Conservation (phyloP, 2,329 filamentous ascomycete genomes). For the Nemania serpens region DNA sequence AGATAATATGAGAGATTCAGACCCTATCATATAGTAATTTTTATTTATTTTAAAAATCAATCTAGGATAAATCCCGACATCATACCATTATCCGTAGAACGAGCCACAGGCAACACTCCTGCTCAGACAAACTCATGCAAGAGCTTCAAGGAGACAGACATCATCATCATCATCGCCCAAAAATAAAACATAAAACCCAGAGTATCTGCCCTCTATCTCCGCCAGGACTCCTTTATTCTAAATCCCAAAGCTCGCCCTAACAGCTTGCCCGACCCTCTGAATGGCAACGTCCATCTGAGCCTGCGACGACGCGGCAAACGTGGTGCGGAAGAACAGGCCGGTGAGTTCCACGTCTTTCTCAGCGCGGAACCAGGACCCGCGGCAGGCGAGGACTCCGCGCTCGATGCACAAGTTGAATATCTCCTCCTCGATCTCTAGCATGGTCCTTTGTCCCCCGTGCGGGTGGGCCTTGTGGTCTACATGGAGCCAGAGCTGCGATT, state of each 20-base stretch:
- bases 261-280: slow-evolving; percentile 73
- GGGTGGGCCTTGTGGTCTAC: slow-evolving; percentile 72
- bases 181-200: background rate
- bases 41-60: no score
- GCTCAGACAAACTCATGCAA: no score
- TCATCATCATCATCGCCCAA: no score
- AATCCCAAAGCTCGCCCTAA: slow-evolving; percentile 61
- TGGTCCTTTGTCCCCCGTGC: slow-evolving; percentile 51
- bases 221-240: background rate
- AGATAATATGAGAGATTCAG: no score
- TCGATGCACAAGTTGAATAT: slow-evolving; percentile 81
- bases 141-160: no score
- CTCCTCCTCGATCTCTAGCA: slow-evolving; percentile 77
- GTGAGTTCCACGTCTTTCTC: slow-evolving; percentile 62
- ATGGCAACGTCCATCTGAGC: slow-evolving; percentile 75
- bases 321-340: slow-evolving; percentile 85
- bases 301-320: slow-evolving; percentile 79
- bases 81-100: no score
- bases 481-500: slow-evolving; percentile 69
- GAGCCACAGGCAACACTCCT: no score
- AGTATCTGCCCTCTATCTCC: background rate
- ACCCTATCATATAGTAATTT: no score
- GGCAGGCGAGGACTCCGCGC: slow-evolving; percentile 77
- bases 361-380: slow-evolving; percentile 90
- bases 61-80: no score